Percentiles rank a stretch among this genome's conserved stretches.
Conservation (phyloP, 2,329 filamentous ascomycete species). For the Gnomoniopsis smithogilvyi region DNA sequence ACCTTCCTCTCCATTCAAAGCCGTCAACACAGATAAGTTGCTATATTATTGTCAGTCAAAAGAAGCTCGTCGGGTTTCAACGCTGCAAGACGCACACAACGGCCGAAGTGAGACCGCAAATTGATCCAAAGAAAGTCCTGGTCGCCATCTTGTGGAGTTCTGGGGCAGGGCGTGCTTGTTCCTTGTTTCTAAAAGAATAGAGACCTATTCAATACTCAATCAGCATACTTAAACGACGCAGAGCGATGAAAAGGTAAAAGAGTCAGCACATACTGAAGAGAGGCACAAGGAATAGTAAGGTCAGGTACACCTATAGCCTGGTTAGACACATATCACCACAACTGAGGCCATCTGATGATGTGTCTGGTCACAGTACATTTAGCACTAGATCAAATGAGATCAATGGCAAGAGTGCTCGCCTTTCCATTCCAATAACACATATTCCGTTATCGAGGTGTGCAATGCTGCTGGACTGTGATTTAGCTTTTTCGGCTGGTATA, state of each 20-base stretch:
- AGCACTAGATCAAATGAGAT: slow-evolving; percentile 59
- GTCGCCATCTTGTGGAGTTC: slow-evolving; percentile 50
- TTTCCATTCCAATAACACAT: slow-evolving; percentile 62
- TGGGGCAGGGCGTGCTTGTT: slow-evolving; percentile 36
- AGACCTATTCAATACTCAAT: slow-evolving; percentile 35
- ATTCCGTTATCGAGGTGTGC: slow-evolving; percentile 50
- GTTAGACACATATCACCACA: not conserved
- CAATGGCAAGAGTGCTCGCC: slow-evolving; percentile 56
- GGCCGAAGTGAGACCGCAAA: slow-evolving; percentile 54
- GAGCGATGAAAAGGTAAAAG: no score
- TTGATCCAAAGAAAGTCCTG: slow-evolving; percentile 57
- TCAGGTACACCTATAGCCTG: slow-evolving; percentile 49
- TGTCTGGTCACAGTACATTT: slow-evolving; percentile 37
- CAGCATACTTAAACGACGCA: not conserved
- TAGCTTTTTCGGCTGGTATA: not conserved
- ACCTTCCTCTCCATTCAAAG: slow-evolving; percentile 54
- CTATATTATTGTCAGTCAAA: slow-evolving; percentile 28
- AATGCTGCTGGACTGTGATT: slow-evolving; percentile 44
- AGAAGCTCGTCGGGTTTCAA: not conserved
- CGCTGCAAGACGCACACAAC: slow-evolving; percentile 43
- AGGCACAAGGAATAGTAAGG: slow-evolving; percentile 60
- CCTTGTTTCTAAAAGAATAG: slow-evolving; percentile 50
- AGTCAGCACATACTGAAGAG: slow-evolving; percentile 44
- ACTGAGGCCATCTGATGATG: no score
- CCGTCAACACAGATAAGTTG: slow-evolving; percentile 57